Conservation (phyloP, 148 eudicot genomes). For the Heliamphora exappendiculata region DNA sequence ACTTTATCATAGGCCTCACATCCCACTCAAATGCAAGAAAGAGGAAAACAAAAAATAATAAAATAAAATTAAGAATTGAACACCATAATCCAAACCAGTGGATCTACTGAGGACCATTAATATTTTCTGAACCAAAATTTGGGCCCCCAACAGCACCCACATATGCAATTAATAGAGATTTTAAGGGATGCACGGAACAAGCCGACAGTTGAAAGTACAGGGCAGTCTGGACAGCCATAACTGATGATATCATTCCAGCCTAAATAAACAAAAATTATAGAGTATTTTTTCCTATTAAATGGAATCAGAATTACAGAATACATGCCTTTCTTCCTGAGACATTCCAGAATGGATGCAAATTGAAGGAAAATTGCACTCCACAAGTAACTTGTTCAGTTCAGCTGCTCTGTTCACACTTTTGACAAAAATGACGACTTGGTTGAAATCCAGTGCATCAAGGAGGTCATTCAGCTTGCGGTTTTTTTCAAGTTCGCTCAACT, state of each 20-base stretch:
- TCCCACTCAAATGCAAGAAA: too few relatives aligned
- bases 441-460: conserved; percentile 94
- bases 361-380: conserved; percentile 96
- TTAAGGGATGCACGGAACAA: too few relatives aligned
- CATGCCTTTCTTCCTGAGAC: conserved; percentile 96
- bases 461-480: conserved; percentile 93
- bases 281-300: not conserved
- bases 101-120: too few relatives aligned
- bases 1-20: too few relatives aligned
- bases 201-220: too few relatives aligned
- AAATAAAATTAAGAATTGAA: too few relatives aligned
- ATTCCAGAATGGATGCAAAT: conserved; percentile 98
- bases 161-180: too few relatives aligned
- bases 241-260: not conserved
- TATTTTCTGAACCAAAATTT: too few relatives aligned
- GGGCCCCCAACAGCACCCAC: too few relatives aligned
- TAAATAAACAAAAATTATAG: not conserved
- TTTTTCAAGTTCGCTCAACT: conserved; percentile 80
- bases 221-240: not conserved
- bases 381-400: conserved; percentile 84
- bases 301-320: not conserved
- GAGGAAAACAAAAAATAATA: too few relatives aligned
- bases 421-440: conserved; percentile 94
- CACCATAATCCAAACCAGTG: too few relatives aligned
- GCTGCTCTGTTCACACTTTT: conserved; percentile 92